These are phyloP conservation scores for Scopulariopsis brevicaulis DNA, from an alignment of 2,329 filamentous ascomycete species.

Conservation along the genomic window DNA sequence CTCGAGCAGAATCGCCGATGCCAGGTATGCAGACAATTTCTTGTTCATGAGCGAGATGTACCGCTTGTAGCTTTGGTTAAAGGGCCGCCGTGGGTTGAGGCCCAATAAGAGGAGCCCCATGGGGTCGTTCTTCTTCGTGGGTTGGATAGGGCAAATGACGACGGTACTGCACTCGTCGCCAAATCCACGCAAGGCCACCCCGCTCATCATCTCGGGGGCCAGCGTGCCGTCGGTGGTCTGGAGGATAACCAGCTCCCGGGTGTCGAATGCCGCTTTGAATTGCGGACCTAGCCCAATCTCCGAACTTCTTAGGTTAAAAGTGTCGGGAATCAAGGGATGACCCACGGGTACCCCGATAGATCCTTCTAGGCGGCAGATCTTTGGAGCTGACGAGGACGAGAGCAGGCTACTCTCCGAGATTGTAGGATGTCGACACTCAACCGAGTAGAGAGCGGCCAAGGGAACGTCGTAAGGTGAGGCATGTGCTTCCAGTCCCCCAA, in stretches of 20 bases:
- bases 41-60: conserved; percentile 42
- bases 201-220: conserved; percentile 43
- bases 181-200: conserved; percentile 51
- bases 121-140: conserved; percentile 50
- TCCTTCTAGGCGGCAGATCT: conserved; percentile 27
- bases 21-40: conserved; percentile 3
- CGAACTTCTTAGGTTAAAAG: conserved; percentile 22
- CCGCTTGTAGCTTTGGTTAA: conserved; percentile 61
- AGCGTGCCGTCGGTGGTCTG: conserved; percentile 39
- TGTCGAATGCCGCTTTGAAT: conserved; percentile 25
- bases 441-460: conserved; percentile 37
- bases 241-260: conserved; percentile 25
- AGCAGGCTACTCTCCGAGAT: conserved; percentile 10
- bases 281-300: conserved; percentile 24
- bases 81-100: conserved; percentile 59
- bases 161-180: conserved; percentile 53
- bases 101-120: conserved; percentile 60
- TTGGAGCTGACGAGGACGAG: conserved; percentile 16
- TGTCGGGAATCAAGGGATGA: conserved; percentile 27
- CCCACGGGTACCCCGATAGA: conserved; percentile 30
- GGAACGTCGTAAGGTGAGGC: conserved; percentile 35
- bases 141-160: conserved; percentile 59
- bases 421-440: conserved; percentile 25
- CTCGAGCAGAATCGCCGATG: conserved; percentile 2
- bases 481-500: conserved; percentile 29